phyloP scores from a whole-genome alignment of 257 asterid species.

The Euphrasia confusa region DNA sequence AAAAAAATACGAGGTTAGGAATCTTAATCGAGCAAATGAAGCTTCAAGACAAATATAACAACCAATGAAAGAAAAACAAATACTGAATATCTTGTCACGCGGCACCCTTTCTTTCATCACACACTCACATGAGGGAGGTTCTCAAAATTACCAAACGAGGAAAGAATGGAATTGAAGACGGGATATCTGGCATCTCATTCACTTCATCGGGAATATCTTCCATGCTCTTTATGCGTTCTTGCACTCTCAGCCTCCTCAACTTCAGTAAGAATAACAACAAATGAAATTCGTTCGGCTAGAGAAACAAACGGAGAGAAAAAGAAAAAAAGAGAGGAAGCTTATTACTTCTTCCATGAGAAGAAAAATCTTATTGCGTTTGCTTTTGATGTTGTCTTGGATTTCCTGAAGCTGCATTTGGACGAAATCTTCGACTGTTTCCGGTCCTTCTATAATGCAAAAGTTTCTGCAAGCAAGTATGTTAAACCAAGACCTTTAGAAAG shows the following conservation, averaged over 20 bases:
- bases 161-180: constrained; percentile 85
- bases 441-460: constrained; percentile 97
- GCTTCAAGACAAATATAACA: no score
- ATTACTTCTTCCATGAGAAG: constrained; percentile 92
- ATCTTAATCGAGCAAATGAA: no score
- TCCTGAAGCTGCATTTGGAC: constrained; percentile 90
- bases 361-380: constrained; percentile 81
- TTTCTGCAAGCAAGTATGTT: constrained; percentile 38
- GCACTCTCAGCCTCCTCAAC: constrained; percentile 88
- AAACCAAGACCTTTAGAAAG: background rate
- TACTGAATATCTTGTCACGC: no score
- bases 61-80: background rate
- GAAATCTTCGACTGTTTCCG: constrained; percentile 88
- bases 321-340: constrained; percentile 17
- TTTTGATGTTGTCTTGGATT: constrained; percentile 73
- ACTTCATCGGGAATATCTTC: constrained; percentile 38
- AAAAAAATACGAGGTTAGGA: no score
- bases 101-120: background rate
- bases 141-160: constrained; percentile 64
- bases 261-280: constrained; percentile 18
- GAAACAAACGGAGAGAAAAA: background rate
- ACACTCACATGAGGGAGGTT: background rate
- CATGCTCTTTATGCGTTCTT: constrained; percentile 54
- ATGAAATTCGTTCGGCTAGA: no score
- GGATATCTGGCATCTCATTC: constrained; percentile 87